A percentile compares a stretch with the other conserved stretches of the same genome.
phyloP scores from a whole-genome alignment of 164 flowering plant genomes.

The Magnolia kwangsiensis region DNA sequence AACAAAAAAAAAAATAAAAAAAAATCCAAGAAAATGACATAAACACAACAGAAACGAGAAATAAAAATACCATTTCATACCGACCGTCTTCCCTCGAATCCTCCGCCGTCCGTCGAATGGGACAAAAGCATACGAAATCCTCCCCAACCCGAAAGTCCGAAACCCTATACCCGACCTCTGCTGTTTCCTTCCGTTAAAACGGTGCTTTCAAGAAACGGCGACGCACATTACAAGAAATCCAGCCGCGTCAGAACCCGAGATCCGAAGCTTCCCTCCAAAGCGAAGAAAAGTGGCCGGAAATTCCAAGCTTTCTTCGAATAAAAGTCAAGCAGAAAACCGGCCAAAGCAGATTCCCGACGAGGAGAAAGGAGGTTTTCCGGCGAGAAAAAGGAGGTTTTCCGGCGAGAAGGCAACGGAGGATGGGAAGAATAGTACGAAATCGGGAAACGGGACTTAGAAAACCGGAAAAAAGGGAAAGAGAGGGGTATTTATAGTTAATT shows the following conservation, averaged over 20 bases:
- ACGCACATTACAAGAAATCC: slow-evolving; percentile 50
- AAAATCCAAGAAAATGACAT: neutral
- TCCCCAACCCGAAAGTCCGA: slow-evolving; percentile 19
- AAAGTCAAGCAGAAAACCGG: slow-evolving; percentile 7
- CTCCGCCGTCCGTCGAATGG: slow-evolving; percentile 36
- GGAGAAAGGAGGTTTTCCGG: slow-evolving; percentile 18
- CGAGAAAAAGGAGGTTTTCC: slow-evolving; percentile 15
- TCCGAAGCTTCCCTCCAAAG: slow-evolving; percentile 17
- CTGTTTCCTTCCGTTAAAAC: neutral
- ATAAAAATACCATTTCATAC: slow-evolving; percentile 67
- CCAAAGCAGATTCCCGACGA: slow-evolving; percentile 32
- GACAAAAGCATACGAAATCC: slow-evolving; percentile 9
- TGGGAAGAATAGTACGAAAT: slow-evolving; percentile 13
- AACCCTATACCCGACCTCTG: slow-evolving; percentile 22
- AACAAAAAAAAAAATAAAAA: neutral
- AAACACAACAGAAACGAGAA: neutral
- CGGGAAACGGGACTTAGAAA: slow-evolving; percentile 33
- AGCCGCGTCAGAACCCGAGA: slow-evolving; percentile 21
- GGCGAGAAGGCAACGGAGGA: slow-evolving; percentile 9
- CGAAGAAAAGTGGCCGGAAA: neutral
- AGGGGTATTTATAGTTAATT: slow-evolving; percentile 48
- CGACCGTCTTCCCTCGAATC: slow-evolving; percentile 31
- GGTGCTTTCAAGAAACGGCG: neutral
- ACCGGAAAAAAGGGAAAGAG: slow-evolving; percentile 36
- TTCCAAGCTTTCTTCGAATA: neutral